phyloP scores from a whole-genome alignment of 768 basidiomycete genomes.

The Hypholoma fasciculare region DNA sequence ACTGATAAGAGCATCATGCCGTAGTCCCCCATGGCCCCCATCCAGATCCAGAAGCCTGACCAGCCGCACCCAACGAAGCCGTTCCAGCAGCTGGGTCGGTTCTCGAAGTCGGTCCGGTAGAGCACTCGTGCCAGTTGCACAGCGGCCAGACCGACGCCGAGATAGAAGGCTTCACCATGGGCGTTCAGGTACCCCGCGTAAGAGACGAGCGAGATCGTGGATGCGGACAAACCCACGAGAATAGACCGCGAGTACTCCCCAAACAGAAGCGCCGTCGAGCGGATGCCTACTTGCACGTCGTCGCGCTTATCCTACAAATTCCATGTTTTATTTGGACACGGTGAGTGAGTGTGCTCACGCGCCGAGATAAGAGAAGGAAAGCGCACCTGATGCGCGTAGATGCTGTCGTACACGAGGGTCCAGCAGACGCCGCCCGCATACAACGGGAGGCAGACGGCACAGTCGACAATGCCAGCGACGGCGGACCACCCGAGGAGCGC shows the following conservation, averaged over 20 bases:
- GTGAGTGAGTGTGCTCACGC: not conserved
- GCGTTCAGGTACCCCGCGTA: slow-evolving; percentile 80
- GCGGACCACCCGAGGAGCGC: slow-evolving; percentile 96
- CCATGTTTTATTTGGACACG: not conserved
- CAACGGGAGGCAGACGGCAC: slow-evolving; percentile 81
- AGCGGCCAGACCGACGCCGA: slow-evolving; percentile 72
- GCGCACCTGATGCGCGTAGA: slow-evolving; percentile 92
- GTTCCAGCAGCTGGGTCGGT: slow-evolving; percentile 81
- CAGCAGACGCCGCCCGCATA: slow-evolving; percentile 90
- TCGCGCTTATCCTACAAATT: slow-evolving; percentile 81
- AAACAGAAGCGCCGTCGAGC: slow-evolving; percentile 93
- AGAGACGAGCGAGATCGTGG: slow-evolving; percentile 72
- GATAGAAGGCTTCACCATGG: slow-evolving; percentile 77
- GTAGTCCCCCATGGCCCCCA: slow-evolving; percentile 78
- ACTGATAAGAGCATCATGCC: slow-evolving; percentile 26
- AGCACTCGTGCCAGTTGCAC: slow-evolving; percentile 80
- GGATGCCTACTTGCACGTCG: slow-evolving; percentile 85
- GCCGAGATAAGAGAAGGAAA: not conserved
- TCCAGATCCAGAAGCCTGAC: slow-evolving; percentile 87
- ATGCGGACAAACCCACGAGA: slow-evolving; percentile 69
- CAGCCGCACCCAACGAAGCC: slow-evolving; percentile 89
- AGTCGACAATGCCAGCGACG: slow-evolving; percentile 77
- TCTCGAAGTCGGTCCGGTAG: slow-evolving; percentile 72
- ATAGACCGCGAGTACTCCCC: slow-evolving; percentile 74
- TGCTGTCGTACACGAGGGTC: slow-evolving; percentile 97